These are phyloP conservation scores for Amanita inopinata DNA, from an alignment of 768 basidiomycete species.

Conservation along the genomic window DNA sequence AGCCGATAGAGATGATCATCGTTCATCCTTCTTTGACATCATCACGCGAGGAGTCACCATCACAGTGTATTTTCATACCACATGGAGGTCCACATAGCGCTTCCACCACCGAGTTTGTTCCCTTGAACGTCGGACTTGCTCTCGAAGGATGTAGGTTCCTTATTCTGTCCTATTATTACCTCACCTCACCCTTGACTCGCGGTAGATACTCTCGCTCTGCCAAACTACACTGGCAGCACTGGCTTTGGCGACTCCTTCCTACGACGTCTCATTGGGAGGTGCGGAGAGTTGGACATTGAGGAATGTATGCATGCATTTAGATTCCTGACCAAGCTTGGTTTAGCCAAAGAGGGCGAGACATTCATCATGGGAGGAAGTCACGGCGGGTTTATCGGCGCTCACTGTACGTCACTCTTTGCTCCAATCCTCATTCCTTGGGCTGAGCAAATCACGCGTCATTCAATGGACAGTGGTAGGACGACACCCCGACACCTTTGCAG, in stretches of 20 bases:
- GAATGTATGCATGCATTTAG: slow-evolving; percentile 49
- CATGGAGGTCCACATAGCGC: slow-evolving; percentile 60
- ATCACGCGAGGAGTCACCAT: slow-evolving; percentile 15
- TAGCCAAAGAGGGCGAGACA: slow-evolving; percentile 42
- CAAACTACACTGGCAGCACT: slow-evolving; percentile 60
- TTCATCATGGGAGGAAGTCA: slow-evolving; percentile 61
- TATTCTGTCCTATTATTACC: neutral
- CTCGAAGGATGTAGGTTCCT: slow-evolving; percentile 49
- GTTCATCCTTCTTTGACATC: slow-evolving; percentile 23
- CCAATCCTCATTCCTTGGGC: neutral
- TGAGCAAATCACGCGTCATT: neutral
- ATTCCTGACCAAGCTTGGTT: slow-evolving; percentile 38
- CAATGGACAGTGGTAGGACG: slow-evolving; percentile 45
- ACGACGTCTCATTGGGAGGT: slow-evolving; percentile 42
- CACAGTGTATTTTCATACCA: slow-evolving; percentile 40
- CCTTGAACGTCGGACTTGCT: slow-evolving; percentile 34
- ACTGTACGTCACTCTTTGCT: slow-evolving; percentile 31
- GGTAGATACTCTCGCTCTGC: slow-evolving; percentile 43
- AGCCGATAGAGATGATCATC: slow-evolving; percentile 46
- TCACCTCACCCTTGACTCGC: neutral
- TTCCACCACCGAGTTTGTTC: slow-evolving; percentile 36
- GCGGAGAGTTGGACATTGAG: slow-evolving; percentile 55
- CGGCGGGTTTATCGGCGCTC: slow-evolving; percentile 54
- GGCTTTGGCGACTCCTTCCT: slow-evolving; percentile 61
- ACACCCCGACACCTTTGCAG: slow-evolving; percentile 50